Conservation (phyloP, 306 rosid species). For the Ormosia emarginata region DNA sequence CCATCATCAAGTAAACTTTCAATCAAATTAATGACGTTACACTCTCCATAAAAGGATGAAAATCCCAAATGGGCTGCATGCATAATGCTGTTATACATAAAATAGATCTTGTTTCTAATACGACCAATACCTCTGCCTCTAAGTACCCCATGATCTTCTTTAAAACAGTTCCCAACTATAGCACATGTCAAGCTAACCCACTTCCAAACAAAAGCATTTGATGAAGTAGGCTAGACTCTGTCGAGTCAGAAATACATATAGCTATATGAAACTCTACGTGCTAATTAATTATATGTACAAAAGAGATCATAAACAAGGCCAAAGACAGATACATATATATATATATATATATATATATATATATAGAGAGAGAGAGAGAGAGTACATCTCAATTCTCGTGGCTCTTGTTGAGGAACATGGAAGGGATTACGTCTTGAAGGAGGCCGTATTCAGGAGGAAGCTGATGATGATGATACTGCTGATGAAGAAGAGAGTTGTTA, state of each 20-base stretch:
- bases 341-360: not conserved
- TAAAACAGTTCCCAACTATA: conserved; percentile 2
- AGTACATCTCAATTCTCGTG: conserved; percentile 18
- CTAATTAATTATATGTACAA: conserved; percentile 31
- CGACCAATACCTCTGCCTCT: not conserved
- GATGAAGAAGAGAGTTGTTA: conserved; percentile 26
- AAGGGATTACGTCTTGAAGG: conserved; percentile 71
- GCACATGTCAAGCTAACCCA: conserved; percentile 5
- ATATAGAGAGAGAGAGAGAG: not conserved
- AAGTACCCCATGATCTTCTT: not conserved
- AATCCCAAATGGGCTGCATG: conserved; percentile 22
- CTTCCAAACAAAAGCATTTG: not conserved
- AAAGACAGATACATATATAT: not conserved
- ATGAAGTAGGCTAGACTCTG: not conserved
- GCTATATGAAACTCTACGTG: not conserved
- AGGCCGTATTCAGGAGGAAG: conserved; percentile 49
- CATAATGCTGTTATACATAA: not conserved
- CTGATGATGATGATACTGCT: conserved; percentile 28
- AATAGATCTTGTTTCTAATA: not conserved
- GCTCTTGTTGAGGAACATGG: conserved; percentile 67
- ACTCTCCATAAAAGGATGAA: conserved; percentile 9
- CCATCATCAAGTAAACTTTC: not conserved
- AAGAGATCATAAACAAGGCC: not conserved
- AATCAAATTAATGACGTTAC: conserved; percentile 4
- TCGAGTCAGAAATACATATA: conserved; percentile 16